These are phyloP conservation scores for cucumber (Cucumis sativus) DNA, from an alignment of 306 rosid genomes.

Conservation along the genomic window DNA sequence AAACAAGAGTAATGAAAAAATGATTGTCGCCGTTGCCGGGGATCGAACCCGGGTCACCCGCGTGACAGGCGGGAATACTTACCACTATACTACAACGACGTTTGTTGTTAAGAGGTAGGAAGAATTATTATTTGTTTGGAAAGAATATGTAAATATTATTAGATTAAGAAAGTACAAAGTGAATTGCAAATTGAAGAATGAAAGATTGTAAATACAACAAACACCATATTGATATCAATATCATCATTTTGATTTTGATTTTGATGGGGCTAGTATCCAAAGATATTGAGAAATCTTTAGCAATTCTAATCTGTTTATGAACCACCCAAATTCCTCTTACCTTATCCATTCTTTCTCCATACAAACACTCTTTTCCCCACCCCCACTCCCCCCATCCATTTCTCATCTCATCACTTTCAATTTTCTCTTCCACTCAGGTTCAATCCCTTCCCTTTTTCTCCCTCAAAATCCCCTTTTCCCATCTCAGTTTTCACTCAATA, in stretches of 20 bases:
- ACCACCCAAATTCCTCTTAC: slow-evolving; percentile 39
- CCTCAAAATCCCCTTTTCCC: neutral
- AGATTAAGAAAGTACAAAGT: too few species aligned
- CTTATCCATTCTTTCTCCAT: slow-evolving; percentile 42
- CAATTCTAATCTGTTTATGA: slow-evolving; percentile 20
- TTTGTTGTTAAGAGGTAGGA: neutral
- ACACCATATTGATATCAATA: too few species aligned
- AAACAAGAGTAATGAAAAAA: too few species aligned
- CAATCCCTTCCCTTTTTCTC: neutral
- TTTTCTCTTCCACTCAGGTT: neutral
- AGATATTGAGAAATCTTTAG: neutral
- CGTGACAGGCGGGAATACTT: neutral
- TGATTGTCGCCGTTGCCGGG: neutral
- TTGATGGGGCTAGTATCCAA: neutral
- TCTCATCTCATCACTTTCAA: slow-evolving; percentile 8
- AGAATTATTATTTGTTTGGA: too few species aligned
- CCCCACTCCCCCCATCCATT: neutral
- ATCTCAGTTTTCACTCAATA: neutral
- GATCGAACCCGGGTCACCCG: neutral
- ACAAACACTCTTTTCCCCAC: slow-evolving; percentile 7
- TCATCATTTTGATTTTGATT: too few species aligned
- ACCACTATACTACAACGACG: neutral
- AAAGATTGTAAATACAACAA: too few species aligned
- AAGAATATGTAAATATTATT: too few species aligned
- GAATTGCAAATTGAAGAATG: neutral